Base-by-base conservation (phyloP, 2,329 filamentous ascomycete species). In the Botrytis elliptica region DNA sequence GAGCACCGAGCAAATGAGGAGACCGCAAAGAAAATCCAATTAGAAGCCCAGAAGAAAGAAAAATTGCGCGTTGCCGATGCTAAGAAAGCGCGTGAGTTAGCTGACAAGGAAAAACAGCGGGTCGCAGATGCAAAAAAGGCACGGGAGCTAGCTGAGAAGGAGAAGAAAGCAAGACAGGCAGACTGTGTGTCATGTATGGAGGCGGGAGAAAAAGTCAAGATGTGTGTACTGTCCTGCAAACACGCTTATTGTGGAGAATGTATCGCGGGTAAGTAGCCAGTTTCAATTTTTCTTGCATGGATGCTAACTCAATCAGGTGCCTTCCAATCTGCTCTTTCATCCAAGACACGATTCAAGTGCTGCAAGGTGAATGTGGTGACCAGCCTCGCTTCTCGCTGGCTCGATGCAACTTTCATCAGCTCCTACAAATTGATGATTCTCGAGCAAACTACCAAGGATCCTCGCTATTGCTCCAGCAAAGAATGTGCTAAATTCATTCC, bases 401-500 rank as follows among this genome's bases (percentile, higher is more conserved):
- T 73, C 44, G 68, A 75, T 33, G 18, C 55, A 9, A 40, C 71
- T 18, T 77, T 80, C 46, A 36, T 75, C 25, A 55, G 60, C 22
- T 72, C 74, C 38, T 81, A 80, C 40, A 63, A 72, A n/a, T 60
- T 75, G 18, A 67, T 81, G 22, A 40, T 76, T n/a, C 75, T 78
- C 16, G 79, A 81, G 63, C 75, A 78, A 33, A 64, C 55, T n/a
- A 80, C 79, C 22, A 74, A 75, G 36, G 78, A 79, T 38, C 79
- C 79, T 12, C 74, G 76, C 40, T 81, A 79, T 73, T 81, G 79
- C 73, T 75, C 75, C 36, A 73, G 59, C 2, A 66, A 66, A 14
- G 67, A 52, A 16, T 81, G 79, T 68, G 66, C 72, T 44, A 75
- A 74, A 33, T 81, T 81, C 64, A 78, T 81, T 25, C 77, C 77